A percentile compares a stretch with the other conserved stretches of the same genome.
phyloP scores from a whole-genome alignment of 2,329 filamentous ascomycete species.

The Chalaropsis ovoidea region DNA sequence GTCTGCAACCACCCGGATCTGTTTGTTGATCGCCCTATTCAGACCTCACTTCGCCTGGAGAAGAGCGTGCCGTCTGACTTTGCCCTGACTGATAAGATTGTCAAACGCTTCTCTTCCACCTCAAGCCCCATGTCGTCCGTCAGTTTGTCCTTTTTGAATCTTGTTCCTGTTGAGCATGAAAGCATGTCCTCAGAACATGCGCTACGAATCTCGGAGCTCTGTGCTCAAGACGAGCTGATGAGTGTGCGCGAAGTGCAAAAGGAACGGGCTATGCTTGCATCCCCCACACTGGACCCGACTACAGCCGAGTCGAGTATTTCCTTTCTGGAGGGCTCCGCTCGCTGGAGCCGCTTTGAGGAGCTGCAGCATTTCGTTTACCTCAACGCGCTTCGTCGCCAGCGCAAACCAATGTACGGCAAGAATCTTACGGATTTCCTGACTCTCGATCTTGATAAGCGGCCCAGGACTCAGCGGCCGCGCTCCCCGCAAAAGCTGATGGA shows the following conservation, averaged over 20 bases:
- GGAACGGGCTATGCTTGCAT: constrained; percentile 42
- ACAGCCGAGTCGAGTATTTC: constrained; percentile 59
- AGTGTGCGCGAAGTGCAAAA: constrained; percentile 11
- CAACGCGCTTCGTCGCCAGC: constrained; percentile 69
- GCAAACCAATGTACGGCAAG: constrained; percentile 70
- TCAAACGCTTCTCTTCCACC: constrained; percentile 49
- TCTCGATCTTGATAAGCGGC: constrained; percentile 50
- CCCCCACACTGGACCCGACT: constrained; percentile 49
- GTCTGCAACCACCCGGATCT: constrained; percentile 98
- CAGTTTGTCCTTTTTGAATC: constrained; percentile 66
- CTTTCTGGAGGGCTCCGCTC: constrained; percentile 60
- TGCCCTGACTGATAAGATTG: constrained; percentile 52
- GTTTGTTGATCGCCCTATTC: constrained; percentile 90
- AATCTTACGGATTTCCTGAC: constrained; percentile 66
- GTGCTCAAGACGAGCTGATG: constrained; percentile 14
- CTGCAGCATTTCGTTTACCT: constrained; percentile 71
- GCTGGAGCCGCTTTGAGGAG: constrained; percentile 63
- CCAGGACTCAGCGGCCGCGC: constrained; percentile 50
- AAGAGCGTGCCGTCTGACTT: constrained; percentile 48
- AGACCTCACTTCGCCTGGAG: constrained; percentile 89
- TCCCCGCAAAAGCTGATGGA: constrained; percentile 54
- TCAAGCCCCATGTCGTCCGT: constrained; percentile 45
- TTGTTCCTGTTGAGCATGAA: constrained; percentile 46
- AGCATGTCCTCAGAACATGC: constrained; percentile 46
- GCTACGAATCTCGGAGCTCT: constrained; percentile 14